Evolutionary conservation across 257 asterid species (phyloP).

Genomic region (Lavandula angustifolia): DNA sequence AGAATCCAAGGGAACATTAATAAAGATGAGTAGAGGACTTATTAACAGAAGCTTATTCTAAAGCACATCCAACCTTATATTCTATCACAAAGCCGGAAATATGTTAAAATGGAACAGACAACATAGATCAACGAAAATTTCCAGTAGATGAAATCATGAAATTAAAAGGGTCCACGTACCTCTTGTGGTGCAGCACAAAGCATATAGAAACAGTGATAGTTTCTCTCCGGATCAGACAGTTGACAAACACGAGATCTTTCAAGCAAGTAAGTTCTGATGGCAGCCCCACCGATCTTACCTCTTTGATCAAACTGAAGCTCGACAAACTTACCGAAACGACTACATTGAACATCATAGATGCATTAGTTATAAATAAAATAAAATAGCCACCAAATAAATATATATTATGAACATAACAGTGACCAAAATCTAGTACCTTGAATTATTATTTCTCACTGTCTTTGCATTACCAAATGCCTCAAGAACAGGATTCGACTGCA

Average conservation of each 20-base stretch:
- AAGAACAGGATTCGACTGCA: conserved; percentile 97
- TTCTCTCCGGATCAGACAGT: conserved; percentile 90
- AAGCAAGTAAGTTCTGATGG: conserved; percentile 89
- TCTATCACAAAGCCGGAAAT: no score
- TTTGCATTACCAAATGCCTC: conserved; percentile 99
- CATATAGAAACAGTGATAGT: conserved; percentile 94
- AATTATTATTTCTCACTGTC: conserved; percentile 96
- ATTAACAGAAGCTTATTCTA: no score
- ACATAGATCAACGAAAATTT: no score
- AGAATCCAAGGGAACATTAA: not conserved
- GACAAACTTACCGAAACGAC: conserved; percentile 96
- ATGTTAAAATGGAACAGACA: no score
- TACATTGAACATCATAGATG: conserved; percentile 40
- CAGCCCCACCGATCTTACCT: conserved; percentile 97
- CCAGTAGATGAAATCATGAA: no score
- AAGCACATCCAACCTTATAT: no score
- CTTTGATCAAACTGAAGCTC: conserved; percentile 89
- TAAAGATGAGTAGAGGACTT: no score
- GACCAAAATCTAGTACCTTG: conserved; percentile 57
- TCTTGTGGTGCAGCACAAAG: conserved; percentile 51
- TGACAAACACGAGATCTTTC: conserved; percentile 98
- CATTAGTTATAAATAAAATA: conserved; percentile 33
- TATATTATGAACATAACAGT: conserved; percentile 15
- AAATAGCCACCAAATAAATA: conserved; percentile 16
- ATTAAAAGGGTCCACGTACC: no score